These are phyloP conservation scores for Tephrocybe sp. DNA, from an alignment of 768 basidiomycete genomes.

Conservation along the genomic window DNA sequence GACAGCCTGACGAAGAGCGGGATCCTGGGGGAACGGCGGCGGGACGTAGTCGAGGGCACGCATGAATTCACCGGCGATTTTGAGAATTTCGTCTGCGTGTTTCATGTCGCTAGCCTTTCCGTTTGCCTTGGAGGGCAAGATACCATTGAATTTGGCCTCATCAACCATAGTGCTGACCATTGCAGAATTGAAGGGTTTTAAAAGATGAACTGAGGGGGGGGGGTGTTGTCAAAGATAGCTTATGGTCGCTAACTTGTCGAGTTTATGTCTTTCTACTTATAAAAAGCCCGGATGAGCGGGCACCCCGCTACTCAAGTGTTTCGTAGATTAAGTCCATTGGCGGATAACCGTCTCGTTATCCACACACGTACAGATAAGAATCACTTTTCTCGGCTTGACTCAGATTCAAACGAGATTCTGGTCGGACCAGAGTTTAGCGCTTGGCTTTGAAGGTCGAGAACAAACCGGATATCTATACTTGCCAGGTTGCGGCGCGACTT, in stretches of 20 bases:
- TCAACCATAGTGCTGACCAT: not conserved
- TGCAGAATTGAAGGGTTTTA: not conserved
- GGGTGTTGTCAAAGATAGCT: too few species aligned
- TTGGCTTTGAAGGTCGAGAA: not conserved
- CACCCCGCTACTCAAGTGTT: too few species aligned
- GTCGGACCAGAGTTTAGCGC: not conserved
- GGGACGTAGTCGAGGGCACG: conserved; percentile 4
- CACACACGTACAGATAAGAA: not conserved
- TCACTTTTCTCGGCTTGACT: not conserved
- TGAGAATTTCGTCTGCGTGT: conserved; percentile 5
- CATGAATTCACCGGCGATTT: conserved; percentile 3
- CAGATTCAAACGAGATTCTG: not conserved
- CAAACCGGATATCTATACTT: not conserved
- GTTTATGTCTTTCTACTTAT: too few species aligned
- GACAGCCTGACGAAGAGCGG: conserved; percentile 6
- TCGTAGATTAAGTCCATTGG: not conserved
- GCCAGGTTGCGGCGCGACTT: too few species aligned
- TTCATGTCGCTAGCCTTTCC: conserved; percentile 9
- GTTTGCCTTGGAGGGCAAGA: conserved; percentile 8
- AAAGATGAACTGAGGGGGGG: too few species aligned
- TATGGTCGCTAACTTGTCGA: too few species aligned
- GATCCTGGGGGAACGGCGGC: conserved; percentile 5
- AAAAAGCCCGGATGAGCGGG: too few species aligned
- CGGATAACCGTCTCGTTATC: not conserved
- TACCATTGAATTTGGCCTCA: conserved; percentile 3